Evolutionary conservation across 345 rosid genomes (phyloP).

Genomic region (Camelina neglecta): DNA sequence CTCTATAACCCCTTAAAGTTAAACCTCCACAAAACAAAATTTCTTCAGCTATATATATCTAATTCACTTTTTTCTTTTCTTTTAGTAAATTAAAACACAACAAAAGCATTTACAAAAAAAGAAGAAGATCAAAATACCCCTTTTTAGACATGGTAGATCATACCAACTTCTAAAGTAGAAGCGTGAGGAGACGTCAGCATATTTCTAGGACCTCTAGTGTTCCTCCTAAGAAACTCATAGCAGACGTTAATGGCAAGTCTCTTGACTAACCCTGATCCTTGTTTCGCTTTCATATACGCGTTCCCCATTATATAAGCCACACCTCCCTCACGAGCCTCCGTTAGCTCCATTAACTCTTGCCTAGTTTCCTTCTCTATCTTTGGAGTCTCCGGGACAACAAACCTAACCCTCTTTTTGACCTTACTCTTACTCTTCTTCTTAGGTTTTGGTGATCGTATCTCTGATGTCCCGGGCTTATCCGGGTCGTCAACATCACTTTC

Average conservation of each 20-base stretch:
- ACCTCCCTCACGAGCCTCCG: constrained; percentile 89
- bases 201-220: constrained; percentile 61
- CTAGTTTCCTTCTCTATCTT: constrained; percentile 59
- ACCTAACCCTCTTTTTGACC: constrained; percentile 70
- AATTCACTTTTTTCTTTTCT: constrained; percentile 1
- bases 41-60: constrained; percentile 35
- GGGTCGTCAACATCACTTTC: constrained; percentile 39
- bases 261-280: constrained; percentile 74
- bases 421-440: constrained; percentile 53
- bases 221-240: constrained; percentile 88
- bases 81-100: constrained; percentile 9
- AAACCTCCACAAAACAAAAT: constrained; percentile 39
- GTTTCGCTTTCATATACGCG: constrained; percentile 76
- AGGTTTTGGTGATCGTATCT: constrained; percentile 61
- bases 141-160: constrained; percentile 71
- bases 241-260: constrained; percentile 69
- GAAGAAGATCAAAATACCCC: constrained; percentile 28
- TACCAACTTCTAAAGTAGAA: constrained; percentile 91
- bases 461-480: constrained; percentile 62
- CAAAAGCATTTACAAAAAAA: constrained; percentile 40
- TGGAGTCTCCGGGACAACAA: constrained; percentile 75
- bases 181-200: constrained; percentile 70
- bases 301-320: constrained; percentile 90
- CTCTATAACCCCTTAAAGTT: not conserved
- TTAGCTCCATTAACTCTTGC: constrained; percentile 74